These are phyloP conservation scores for Beta vulgaris DNA, from an alignment of 148 eudicot species.

Conservation along the genomic window DNA sequence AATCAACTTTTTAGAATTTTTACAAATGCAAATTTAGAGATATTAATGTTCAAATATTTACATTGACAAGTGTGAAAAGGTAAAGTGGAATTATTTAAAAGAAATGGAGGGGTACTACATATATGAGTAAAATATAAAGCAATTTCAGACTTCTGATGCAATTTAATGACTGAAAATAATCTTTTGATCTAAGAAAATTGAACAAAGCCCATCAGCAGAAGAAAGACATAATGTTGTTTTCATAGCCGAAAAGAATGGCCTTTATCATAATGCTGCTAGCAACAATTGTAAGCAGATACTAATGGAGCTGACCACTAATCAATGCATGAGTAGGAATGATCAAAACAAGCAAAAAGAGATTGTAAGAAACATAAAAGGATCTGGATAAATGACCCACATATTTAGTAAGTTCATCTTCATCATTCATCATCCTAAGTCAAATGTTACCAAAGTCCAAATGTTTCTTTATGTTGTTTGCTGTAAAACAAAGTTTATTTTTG, in stretches of 20 bases:
- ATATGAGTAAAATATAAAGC: too few species aligned
- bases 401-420: neutral
- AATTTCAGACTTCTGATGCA: too few species aligned
- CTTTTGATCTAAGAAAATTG: neutral
- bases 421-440: slow-evolving; percentile 16
- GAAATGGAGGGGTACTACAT: too few species aligned
- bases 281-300: slow-evolving; percentile 3
- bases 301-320: slow-evolving; percentile 15
- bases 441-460: slow-evolving; percentile 1
- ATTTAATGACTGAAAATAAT: too few species aligned
- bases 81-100: too few species aligned
- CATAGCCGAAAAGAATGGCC: neutral
- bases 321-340: neutral
- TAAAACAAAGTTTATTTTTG: neutral
- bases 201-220: neutral
- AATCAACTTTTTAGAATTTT: too few species aligned
- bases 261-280: slow-evolving; percentile 11
- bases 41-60: too few species aligned
- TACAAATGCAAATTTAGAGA: too few species aligned
- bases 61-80: too few species aligned
- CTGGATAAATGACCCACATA: slow-evolving; percentile 5
- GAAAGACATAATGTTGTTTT: slow-evolving; percentile 7
- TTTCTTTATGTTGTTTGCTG: slow-evolving; percentile 10
- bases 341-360: neutral
- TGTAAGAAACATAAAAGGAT: neutral